Base-by-base conservation (phyloP, 345 rosid genomes). In the Pistacia vera region DNA sequence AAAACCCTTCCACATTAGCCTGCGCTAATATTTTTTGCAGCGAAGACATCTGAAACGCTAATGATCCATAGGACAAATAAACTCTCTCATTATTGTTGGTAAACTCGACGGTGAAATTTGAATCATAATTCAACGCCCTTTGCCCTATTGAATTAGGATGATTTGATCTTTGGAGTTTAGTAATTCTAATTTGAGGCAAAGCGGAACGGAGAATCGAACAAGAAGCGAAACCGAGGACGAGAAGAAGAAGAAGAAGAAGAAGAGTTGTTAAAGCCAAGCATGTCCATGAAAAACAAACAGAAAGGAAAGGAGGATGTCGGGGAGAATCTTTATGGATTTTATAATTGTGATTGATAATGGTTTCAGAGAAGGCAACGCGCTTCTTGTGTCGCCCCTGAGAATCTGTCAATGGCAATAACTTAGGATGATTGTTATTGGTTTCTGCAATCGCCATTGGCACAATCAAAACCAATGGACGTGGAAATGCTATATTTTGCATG, bases 281-380 rank as follows among this genome's bases (percentile, higher is more conserved):
- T 1, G 76, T 74, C 35, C 59, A 77, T 0, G 17, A 72, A 33
- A 36, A 77, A 62, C 74, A 77, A 16, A 11, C 2, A 52, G 41
- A 38, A 38, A 2, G 7, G 7, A 4, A 38, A 4, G 41, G 7
- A 38, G 41, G 41, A 38, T 38, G 41, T 38, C 7, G 7, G 41
- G 41, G 3, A 3, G 56, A 16, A 2, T 52, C 56, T 12, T 11
- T 16, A 13, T 11, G 56, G 17, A 52, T 13, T 52, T 52, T 12
- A 52, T 52, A 52, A 12, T 16, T 13, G 17, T 56, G 57, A 11
- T 84, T 81, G 4, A 75, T 1, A 62, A 76, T 57, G 63, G 81
- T 81, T 59, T 81, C 79, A 60, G 82, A 79, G 58, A 81, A 84
- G 3, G 70, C 63, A 58, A 84, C 70, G n/a, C 28, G 63, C 56